Evolutionary conservation across 2,329 filamentous ascomycete species (phyloP), one percentile per base, ranked within the genome.

Genomic region (Xenoacremonium recifei): DNA sequence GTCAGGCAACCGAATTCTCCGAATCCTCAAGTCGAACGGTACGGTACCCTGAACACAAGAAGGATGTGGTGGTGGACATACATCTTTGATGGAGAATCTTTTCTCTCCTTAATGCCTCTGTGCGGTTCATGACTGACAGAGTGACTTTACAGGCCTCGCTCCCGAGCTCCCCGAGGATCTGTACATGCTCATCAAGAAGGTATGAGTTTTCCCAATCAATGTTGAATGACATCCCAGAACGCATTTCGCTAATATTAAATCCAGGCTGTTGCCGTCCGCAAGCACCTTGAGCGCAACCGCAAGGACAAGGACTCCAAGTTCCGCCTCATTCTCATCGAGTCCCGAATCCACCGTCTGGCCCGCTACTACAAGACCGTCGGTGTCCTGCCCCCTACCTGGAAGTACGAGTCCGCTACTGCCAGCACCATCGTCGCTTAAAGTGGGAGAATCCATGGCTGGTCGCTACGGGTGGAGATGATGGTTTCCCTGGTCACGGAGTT

Each of bases 151-250:
- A 99, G 93, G 93, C 80, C 90, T 99, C 71, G 92, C 93, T 63
- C 93, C 95, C 72, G 91, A 97, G 73, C 85, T 99, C 65, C 93
- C 95, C 70, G 93, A 99, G 85, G 93, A 99, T 77, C 87, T 97
- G 62, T 99, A 97, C 87, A 95, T 96, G 88, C 82, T 97, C 73
- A 97, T 97, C 89, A 96, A 96, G 88, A 99, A 99, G 90, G 92
- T 95, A 70, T 48, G 64, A 41, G 21, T 39, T 29, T 39, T 50
- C n/a, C n/a, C n/a, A n/a, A n/a, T n/a, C n/a, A n/a, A n/a, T n/a
- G n/a, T n/a, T 23, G n/a, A n/a, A n/a, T 18, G n/a, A 5, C 1
- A 11, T 6, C 6, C 20, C 12, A 4, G 16, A 11, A 31, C 17
- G n/a, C 48, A 51, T 25, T 51, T 18, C 23, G 5, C 2, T 7